Conservation (phyloP, 2,329 filamentous ascomycete genomes). For the Coniochaeta prunicola region DNA sequence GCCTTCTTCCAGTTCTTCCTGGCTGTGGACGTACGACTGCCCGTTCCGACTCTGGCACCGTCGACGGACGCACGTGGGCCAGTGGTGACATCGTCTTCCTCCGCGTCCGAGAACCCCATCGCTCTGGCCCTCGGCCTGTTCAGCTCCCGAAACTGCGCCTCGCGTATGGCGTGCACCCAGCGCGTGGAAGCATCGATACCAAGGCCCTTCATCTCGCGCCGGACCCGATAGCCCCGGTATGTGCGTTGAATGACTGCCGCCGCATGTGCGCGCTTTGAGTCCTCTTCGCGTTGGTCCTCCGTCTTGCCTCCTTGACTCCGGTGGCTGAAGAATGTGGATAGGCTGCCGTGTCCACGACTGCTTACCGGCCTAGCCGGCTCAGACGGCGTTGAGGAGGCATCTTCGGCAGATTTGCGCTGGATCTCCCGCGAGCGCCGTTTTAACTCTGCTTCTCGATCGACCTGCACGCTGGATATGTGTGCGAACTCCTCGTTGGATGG, state of each 20-base stretch:
- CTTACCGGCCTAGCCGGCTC: not conserved
- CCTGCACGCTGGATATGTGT: slow-evolving; percentile 14
- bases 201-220: slow-evolving; percentile 63
- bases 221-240: slow-evolving; percentile 69
- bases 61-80: slow-evolving; percentile 11
- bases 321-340: not conserved
- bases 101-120: slow-evolving; percentile 10
- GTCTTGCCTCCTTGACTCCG: not conserved
- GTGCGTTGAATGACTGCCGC: slow-evolving; percentile 59
- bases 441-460: slow-evolving; percentile 14
- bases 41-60: not conserved
- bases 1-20: slow-evolving; percentile 70
- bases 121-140: slow-evolving; percentile 33
- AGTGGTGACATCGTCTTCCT: not conserved
- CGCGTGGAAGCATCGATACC: slow-evolving; percentile 61
- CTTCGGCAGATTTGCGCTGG: slow-evolving; percentile 8
- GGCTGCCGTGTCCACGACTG: not conserved
- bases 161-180: slow-evolving; percentile 61
- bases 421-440: slow-evolving; percentile 12
- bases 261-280: slow-evolving; percentile 29
- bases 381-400: not conserved
- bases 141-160: slow-evolving; percentile 46
- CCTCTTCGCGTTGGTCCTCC: slow-evolving; percentile 8
- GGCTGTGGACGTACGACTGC: slow-evolving; percentile 27
- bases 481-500: slow-evolving; percentile 14